Base-by-base conservation (phyloP, 331 rosid species). In the Cydonia oblonga region DNA sequence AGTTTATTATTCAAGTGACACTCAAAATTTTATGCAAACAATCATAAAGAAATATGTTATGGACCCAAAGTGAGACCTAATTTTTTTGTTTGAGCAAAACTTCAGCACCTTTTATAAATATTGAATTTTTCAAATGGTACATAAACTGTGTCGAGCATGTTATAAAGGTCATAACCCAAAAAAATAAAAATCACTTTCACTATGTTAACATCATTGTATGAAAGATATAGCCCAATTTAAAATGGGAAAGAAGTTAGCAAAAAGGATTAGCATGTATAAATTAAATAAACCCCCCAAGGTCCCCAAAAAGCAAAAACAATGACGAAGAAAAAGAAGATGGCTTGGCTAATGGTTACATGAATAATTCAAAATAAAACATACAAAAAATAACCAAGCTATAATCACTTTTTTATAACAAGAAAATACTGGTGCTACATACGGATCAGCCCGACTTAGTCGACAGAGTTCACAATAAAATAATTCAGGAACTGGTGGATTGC, bases 381-480 rank as follows among this genome's bases (percentile, higher is more conserved):
- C 65, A 23, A 9, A 63, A 62, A 61, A 49, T 24, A 23, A 6
- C 11, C 11, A 11, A 71, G 22, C 81, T 19, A 15, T 56, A 57
- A 22, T 18, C 19, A 71, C 20, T 23, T 40, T 49, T 32, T 25
- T 51, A 75, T 58, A 58, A 35, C 28, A 80, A n/a, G 60, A 64
- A 56, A 78, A 58, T 69, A 76, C 33, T 20, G 66, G 58, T 40
- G 69, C 80, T 33, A 82, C 99, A 71, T 88, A 91, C 99, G 99
- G 99, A 64, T 95, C 99, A 82, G 99, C 96, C 4, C 99, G 97
- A 73, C 60, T 85, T 51, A 95, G 93, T 72, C 99, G 96, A 75
- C 99, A 95, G 44, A 87, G 79, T 81, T 89, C 99, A 68, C 99
- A 95, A 69, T 85, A 90, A 75, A 95, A 95, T 73, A 75, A 59